Percentiles rank a stretch among this genome's conserved stretches.
These are phyloP conservation scores for Halophytophthora batemanensis DNA, from an alignment of 352 stramenopile species.

Conservation along the genomic window DNA sequence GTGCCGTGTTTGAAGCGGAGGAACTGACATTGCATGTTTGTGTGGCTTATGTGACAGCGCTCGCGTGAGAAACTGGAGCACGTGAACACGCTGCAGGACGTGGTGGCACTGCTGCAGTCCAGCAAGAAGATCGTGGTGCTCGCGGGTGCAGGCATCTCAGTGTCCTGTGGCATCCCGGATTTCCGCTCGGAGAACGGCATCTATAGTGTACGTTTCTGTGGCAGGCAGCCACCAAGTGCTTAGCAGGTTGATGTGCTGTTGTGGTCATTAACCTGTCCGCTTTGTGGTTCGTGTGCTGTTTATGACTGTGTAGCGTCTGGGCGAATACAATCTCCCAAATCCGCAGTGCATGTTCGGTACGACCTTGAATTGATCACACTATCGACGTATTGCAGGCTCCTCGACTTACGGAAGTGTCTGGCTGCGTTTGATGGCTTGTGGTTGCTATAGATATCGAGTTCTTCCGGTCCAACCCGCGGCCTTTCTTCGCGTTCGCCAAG, in stretches of 20 bases:
- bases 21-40: not conserved
- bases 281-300: conserved; percentile 2
- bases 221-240: not conserved
- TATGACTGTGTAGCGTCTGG: conserved; percentile 39
- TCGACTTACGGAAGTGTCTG: not conserved
- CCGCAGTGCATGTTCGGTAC: conserved; percentile 86
- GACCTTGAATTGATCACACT: not conserved
- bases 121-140: conserved; percentile 92
- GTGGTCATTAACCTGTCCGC: conserved; percentile 1
- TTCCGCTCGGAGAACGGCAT: conserved; percentile 95
- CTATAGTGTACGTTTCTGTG: conserved; percentile 70
- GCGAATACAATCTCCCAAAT: conserved; percentile 82
- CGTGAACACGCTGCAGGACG: conserved; percentile 72
- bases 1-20: not conserved
- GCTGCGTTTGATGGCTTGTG: conserved; percentile 39
- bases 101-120: conserved; percentile 62
- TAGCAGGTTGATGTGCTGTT: not conserved
- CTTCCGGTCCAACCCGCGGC: conserved; percentile 93
- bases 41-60: conserved; percentile 11
- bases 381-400: not conserved
- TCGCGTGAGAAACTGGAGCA: conserved; percentile 47
- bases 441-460: conserved; percentile 92
- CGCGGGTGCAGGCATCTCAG: conserved; percentile 93
- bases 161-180: conserved; percentile 98
- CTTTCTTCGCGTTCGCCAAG: conserved; percentile 97